These are phyloP conservation scores for Vanderwaltozyma tropicalis DNA, from an alignment of 805 yeast species.

Conservation along the genomic window DNA sequence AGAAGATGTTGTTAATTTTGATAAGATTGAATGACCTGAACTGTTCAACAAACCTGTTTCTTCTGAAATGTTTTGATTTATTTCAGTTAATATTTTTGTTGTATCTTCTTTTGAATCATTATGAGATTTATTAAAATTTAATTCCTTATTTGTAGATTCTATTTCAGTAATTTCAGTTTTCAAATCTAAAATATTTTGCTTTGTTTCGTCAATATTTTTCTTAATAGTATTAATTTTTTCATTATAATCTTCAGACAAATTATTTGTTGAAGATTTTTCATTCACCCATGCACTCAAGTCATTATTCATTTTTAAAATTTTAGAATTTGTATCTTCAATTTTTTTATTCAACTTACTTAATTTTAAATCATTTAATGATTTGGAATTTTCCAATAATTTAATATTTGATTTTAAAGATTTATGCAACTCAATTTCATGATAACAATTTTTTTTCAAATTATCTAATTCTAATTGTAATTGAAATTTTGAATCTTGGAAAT, in stretches of 20 bases:
- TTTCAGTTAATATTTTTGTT: slow-evolving; percentile 11
- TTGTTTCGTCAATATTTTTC: slow-evolving; percentile 6
- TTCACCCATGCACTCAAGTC: slow-evolving; percentile 22
- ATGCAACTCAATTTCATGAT: slow-evolving; percentile 24
- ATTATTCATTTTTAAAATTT: slow-evolving; percentile 20
- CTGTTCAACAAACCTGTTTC: slow-evolving; percentile 19
- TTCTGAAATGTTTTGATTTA: slow-evolving; percentile 16
- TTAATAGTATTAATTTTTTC: slow-evolving; percentile 5
- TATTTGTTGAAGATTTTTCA: slow-evolving; percentile 2
- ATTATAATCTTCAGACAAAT: slow-evolving; percentile 9
- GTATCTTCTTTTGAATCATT: background rate
- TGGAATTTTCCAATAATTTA: slow-evolving; percentile 26
- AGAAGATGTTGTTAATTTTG: slow-evolving; percentile 15
- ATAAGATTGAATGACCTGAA: slow-evolving; percentile 20
- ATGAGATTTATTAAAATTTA: slow-evolving; percentile 6
- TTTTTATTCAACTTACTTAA: slow-evolving; percentile 22
- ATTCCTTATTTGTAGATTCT: slow-evolving; percentile 16
- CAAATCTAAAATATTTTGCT: slow-evolving; percentile 6
- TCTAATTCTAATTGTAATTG: slow-evolving; percentile 22
- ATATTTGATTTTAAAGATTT: slow-evolving; percentile 27
- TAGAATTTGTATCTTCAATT: slow-evolving; percentile 16
- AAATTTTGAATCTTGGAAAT: slow-evolving; percentile 23
- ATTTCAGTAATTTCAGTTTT: slow-evolving; percentile 13
- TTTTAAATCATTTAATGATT: slow-evolving; percentile 24
- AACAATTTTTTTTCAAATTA: slow-evolving; percentile 24